Evolutionary conservation across 1,139 yeast species (phyloP).

Genomic region (Protomyces inundatus): DNA sequence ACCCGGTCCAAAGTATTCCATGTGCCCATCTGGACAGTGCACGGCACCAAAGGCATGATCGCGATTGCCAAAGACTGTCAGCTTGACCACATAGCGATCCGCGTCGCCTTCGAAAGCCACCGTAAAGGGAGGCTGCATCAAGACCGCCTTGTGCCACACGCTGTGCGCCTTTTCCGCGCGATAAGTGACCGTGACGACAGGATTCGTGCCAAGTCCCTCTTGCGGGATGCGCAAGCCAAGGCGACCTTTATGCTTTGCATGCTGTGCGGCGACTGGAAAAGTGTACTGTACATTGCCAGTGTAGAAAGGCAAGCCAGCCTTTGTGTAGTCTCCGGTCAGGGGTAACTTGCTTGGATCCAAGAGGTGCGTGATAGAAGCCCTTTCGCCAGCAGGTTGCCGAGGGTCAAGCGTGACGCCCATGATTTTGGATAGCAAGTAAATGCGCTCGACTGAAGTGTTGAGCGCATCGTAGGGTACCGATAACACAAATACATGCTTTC

Average conservation of each 20-base stretch:
- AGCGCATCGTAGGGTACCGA: conserved; percentile 10
- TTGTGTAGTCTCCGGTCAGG: conserved; percentile 7
- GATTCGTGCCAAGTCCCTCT: conserved; percentile 13
- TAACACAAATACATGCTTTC: conserved; percentile 6
- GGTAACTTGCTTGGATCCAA: neutral
- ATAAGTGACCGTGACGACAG: conserved; percentile 1
- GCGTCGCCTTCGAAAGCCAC: neutral
- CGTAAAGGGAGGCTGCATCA: neutral
- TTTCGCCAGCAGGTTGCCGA: neutral
- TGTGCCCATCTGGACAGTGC: conserved; percentile 26
- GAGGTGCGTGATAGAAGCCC: conserved; percentile 1
- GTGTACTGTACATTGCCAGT: conserved; percentile 11
- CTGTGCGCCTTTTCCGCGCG: neutral
- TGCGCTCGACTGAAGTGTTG: conserved; percentile 19
- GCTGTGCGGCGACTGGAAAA: neutral
- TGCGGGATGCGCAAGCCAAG: neutral
- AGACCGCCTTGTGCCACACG: neutral
- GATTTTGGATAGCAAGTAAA: conserved; percentile 1
- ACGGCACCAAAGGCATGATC: conserved; percentile 25
- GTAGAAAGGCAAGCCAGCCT: conserved; percentile 16
- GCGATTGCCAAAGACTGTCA: conserved; percentile 26
- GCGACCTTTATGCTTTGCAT: neutral
- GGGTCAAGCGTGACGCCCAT: conserved; percentile 4
- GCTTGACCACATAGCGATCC: neutral
- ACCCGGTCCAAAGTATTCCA: conserved; percentile 10